These are phyloP conservation scores for Kalaharituber pfeilii DNA, from an alignment of 2,329 filamentous ascomycete species.

Conservation along the genomic window DNA sequence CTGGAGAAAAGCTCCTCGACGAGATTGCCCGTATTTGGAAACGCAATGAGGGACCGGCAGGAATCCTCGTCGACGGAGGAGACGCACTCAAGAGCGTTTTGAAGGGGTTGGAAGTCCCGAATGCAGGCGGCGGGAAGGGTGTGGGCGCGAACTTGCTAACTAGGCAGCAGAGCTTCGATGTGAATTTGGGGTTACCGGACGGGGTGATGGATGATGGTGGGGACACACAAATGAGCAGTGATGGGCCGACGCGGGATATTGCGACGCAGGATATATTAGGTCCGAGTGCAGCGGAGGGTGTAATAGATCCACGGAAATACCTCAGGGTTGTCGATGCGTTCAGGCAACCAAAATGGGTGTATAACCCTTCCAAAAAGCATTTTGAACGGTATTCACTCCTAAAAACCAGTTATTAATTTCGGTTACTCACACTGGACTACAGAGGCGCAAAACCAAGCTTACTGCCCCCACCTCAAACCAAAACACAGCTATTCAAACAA, in stretches of 20 bases:
- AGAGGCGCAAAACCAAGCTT: constrained; percentile 50
- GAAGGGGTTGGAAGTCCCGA: constrained; percentile 53
- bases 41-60: constrained; percentile 45
- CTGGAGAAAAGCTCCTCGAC: constrained; percentile 82
- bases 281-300: constrained; percentile 40
- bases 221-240: constrained; percentile 31
- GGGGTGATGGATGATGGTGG: constrained; percentile 25
- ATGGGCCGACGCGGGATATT: constrained; percentile 32
- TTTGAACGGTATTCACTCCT: constrained; percentile 50
- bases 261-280: constrained; percentile 32
- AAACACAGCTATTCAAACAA: constrained; percentile 73
- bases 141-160: constrained; percentile 29
- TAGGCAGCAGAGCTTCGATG: constrained; percentile 17
- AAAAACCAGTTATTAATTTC: constrained; percentile 2
- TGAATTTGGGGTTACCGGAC: constrained; percentile 14
- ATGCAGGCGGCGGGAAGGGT: constrained; percentile 21
- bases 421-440: constrained; percentile 1
- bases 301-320: constrained; percentile 61
- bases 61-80: constrained; percentile 75
- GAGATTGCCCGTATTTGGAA: constrained; percentile 89
- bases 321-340: constrained; percentile 69
- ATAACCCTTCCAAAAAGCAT: constrained; percentile 69
- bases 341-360: constrained; percentile 63
- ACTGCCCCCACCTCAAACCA: constrained; percentile 60
- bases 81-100: constrained; percentile 65